phyloP scores from a whole-genome alignment of 2,329 filamentous ascomycete species.

The Alternaria conjuncta region DNA sequence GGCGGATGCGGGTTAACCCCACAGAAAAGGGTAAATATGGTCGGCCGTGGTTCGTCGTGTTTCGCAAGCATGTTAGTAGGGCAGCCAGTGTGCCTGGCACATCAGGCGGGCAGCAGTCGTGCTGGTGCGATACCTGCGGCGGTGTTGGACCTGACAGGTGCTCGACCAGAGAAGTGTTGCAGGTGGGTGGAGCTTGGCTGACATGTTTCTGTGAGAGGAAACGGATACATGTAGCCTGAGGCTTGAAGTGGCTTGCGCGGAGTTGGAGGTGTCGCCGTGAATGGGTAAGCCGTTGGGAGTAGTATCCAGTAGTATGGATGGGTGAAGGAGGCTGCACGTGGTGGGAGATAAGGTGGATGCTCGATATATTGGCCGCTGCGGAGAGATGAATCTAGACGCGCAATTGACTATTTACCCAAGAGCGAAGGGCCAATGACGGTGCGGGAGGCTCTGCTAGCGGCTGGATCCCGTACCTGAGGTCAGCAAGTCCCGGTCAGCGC shows the following conservation, averaged over 20 bases:
- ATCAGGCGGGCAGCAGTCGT: background rate
- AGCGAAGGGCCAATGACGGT: conserved; percentile 8
- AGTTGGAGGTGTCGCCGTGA: background rate
- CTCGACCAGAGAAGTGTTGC: background rate
- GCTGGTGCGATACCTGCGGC: background rate
- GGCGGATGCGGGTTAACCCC: conserved; percentile 9
- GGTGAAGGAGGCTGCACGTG: background rate
- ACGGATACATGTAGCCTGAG: background rate
- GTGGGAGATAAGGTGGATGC: background rate
- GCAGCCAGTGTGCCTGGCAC: background rate
- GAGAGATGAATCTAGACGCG: conserved; percentile 7
- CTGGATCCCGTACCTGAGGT: conserved; percentile 1
- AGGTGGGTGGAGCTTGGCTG: background rate
- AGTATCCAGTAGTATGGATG: background rate
- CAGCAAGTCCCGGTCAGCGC: background rate
- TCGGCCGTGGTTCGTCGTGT: conserved; percentile 8
- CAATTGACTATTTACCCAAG: conserved; percentile 11
- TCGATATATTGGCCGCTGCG: conserved; percentile 24
- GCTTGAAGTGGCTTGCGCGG: conserved; percentile 7
- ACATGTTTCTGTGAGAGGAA: background rate
- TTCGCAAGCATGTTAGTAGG: conserved; percentile 5
- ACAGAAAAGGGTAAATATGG: conserved; percentile 7
- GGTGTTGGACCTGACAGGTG: background rate
- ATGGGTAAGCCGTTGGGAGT: background rate
- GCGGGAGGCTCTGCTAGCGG: conserved; percentile 1